Evolutionary conservation across 2,329 filamentous ascomycete species (phyloP).

Genomic region (Aspergillus niger): DNA sequence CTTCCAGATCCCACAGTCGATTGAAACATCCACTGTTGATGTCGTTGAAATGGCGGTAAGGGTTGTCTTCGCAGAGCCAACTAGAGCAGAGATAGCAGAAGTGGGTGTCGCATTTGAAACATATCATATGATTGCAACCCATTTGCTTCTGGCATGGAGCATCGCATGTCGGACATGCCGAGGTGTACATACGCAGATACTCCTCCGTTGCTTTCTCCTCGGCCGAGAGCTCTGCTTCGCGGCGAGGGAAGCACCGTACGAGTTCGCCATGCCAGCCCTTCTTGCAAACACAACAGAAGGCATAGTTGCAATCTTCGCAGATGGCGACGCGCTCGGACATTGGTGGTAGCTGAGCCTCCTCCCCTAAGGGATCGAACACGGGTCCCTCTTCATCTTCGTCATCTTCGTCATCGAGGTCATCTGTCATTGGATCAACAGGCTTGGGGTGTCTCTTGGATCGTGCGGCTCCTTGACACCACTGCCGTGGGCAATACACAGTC

Average conservation of each 20-base stretch:
- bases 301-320: slow-evolving; percentile 85
- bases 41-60: slow-evolving; percentile 86
- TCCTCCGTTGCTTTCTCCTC: slow-evolving; percentile 86
- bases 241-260: slow-evolving; percentile 67
- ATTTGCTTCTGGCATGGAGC: slow-evolving; percentile 85
- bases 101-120: slow-evolving; percentile 83
- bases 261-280: slow-evolving; percentile 94
- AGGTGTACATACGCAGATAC: slow-evolving; percentile 79
- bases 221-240: slow-evolving; percentile 68
- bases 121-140: slow-evolving; percentile 97
- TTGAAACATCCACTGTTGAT: slow-evolving; percentile 72
- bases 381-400: slow-evolving; percentile 54
- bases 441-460: slow-evolving; percentile 73
- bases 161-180: slow-evolving; percentile 84
- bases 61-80: slow-evolving; percentile 80
- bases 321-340: slow-evolving; percentile 71
- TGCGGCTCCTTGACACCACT: slow-evolving; percentile 90
- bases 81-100: slow-evolving; percentile 92
- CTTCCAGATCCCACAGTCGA: slow-evolving; percentile 86
- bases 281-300: slow-evolving; percentile 77
- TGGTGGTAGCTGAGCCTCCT: slow-evolving; percentile 48
- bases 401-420: slow-evolving; percentile 52
- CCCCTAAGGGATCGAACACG: slow-evolving; percentile 46
- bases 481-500: slow-evolving; percentile 87
- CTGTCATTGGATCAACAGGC: slow-evolving; percentile 65